These are phyloP conservation scores for fission yeast (Schizosaccharomyces pombe) DNA, from an alignment of 805 yeast species.

Conservation along the genomic window DNA sequence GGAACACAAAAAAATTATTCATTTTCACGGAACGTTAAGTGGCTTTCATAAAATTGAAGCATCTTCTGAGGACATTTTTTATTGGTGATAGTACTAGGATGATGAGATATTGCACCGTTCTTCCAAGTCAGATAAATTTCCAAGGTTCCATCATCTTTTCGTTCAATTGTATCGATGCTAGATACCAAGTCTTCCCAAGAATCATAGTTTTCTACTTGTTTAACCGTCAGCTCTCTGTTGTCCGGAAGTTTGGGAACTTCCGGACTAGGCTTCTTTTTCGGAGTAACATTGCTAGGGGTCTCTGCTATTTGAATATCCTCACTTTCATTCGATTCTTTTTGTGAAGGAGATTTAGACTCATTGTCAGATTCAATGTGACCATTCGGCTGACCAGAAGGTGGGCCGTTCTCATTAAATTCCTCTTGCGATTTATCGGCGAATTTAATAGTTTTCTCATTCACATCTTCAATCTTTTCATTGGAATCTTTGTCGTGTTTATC, in stretches of 20 bases:
- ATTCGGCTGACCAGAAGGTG: no score
- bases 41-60: slow-evolving; percentile 1
- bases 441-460: not conserved
- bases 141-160: not conserved
- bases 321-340: no score
- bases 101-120: not conserved
- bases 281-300: no score
- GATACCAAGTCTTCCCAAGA: not conserved
- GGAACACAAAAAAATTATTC: not conserved
- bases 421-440: no score
- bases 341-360: no score
- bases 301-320: no score
- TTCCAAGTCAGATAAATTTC: slow-evolving; percentile 1
- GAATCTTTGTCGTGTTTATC: not conserved
- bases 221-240: not conserved
- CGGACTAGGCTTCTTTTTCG: not conserved
- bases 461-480: not conserved
- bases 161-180: slow-evolving; percentile 3
- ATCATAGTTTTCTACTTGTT: not conserved
- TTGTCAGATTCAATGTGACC: no score
- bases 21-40: slow-evolving; percentile 1
- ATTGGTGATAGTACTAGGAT: not conserved
- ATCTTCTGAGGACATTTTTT: slow-evolving; percentile 4
- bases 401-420: no score
- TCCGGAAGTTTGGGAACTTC: not conserved